These are phyloP conservation scores for Alternaria novae-zelandiae DNA, from an alignment of 2,329 filamentous ascomycete species.

Conservation along the genomic window DNA sequence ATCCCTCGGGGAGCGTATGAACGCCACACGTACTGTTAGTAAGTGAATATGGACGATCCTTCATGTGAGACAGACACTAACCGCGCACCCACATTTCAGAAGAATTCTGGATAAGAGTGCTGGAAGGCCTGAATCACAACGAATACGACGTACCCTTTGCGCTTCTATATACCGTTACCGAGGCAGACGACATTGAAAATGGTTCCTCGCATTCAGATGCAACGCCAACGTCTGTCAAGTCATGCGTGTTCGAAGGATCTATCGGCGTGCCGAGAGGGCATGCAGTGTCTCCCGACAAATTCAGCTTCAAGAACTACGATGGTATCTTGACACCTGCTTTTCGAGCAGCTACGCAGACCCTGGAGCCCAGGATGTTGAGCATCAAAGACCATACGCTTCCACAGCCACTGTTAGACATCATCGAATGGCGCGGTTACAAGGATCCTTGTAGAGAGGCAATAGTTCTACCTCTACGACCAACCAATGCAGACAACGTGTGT, in stretches of 20 bases:
- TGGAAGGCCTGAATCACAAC: slow-evolving; percentile 56
- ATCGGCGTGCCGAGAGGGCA: slow-evolving; percentile 42
- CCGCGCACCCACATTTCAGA: background rate
- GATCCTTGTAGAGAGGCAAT: slow-evolving; percentile 43
- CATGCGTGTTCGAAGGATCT: slow-evolving; percentile 41
- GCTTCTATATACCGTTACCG: slow-evolving; percentile 40
- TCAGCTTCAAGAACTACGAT: slow-evolving; percentile 36
- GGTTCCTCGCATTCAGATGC: slow-evolving; percentile 33
- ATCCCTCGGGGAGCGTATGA: slow-evolving; percentile 47
- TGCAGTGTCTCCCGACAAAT: slow-evolving; percentile 32
- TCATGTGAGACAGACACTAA: background rate
- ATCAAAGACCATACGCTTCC: slow-evolving; percentile 35
- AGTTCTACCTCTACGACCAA: slow-evolving; percentile 41
- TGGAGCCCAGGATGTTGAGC: slow-evolving; percentile 37
- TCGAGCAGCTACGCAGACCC: slow-evolving; percentile 41
- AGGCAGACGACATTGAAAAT: slow-evolving; percentile 34
- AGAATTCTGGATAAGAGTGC: slow-evolving; percentile 57
- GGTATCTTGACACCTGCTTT: slow-evolving; percentile 43
- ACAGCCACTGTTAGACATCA: slow-evolving; percentile 33
- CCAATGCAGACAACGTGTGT: slow-evolving; percentile 38
- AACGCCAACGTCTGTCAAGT: slow-evolving; percentile 30
- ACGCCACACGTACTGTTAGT: slow-evolving; percentile 33
- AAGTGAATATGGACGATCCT: background rate
- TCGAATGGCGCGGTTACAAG: slow-evolving; percentile 42
- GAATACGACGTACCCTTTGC: slow-evolving; percentile 42